Evolutionary conservation across 129 eudicot genomes (phyloP), one percentile per base, ranked within the genome.

Genomic region (Chrysanthemum makinoi): DNA sequence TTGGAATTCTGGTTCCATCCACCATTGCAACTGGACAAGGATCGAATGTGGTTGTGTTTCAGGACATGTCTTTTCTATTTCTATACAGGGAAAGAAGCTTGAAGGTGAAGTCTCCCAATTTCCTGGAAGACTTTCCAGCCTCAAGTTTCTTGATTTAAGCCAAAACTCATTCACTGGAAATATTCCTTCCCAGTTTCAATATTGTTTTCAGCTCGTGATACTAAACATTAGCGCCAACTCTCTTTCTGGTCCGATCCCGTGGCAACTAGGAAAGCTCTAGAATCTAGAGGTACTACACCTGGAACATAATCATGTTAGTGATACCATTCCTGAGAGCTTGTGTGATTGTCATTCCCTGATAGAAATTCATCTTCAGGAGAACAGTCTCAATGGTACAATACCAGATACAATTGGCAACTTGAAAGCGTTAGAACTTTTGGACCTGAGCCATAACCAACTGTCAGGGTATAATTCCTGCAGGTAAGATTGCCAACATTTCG

Each of bases 1-100:
- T 39, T 93, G 98, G 98, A 82, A 26, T 70, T 8, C 65, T 4
- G 83, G 62, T 51, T 71, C 82, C 44, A 81, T 4, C n/a, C 88
- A 74, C 57, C 88, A 89, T 59, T 93, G 98, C 86, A 93, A 89
- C 83, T 89, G 98, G 98, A 56, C 96, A 18, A 96, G 96, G 59
- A 78, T 93, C 20, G 33, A 70, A 10, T 93, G 98, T 26, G 80
- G 85, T 52, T 50, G 82, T 12, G 51, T 68, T 9, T 73, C 86
- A 4, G 26, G 50, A n/a, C 70, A 28, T 15, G 86, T 93, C 24
- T 4, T 89, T 19, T 78, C 88, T 3, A 82, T 93, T 77, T 81
- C 95, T 4, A 68, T 89, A 0, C 69, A 61, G 1, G 80, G 75
- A 52, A 85, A 22, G 51, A 77, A 85, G 33, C 87, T 89, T 48